Evolutionary conservation across 257 asterid genomes (phyloP).

Genomic region (Eucommia ulmoides): DNA sequence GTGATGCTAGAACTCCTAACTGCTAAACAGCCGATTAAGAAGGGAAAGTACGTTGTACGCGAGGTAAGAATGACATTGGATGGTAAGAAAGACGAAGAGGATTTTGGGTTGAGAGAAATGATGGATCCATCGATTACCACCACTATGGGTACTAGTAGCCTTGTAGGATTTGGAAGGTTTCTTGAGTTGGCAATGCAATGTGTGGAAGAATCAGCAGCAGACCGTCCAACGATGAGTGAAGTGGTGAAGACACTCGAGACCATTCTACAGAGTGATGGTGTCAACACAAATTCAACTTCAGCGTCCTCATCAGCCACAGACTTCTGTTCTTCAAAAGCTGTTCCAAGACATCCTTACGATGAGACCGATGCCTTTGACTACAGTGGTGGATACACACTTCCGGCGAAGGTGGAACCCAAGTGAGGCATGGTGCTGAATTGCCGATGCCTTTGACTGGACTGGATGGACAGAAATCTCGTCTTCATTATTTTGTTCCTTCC

Average conservation of each 20-base stretch:
- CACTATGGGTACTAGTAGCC: conserved; percentile 25
- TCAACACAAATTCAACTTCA: conserved; percentile 59
- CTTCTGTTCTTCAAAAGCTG: conserved; percentile 37
- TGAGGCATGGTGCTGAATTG: too few relatives aligned
- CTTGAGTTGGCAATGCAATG: conserved; percentile 78
- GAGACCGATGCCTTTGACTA: conserved; percentile 38
- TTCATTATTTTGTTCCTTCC: too few relatives aligned
- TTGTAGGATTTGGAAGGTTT: conserved; percentile 50
- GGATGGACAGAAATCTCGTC: too few relatives aligned
- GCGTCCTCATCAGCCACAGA: conserved; percentile 77
- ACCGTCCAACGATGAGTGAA: conserved; percentile 80
- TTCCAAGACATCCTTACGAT: conserved; percentile 34
- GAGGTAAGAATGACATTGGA: conserved; percentile 44
- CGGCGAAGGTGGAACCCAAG: conserved; percentile 47
- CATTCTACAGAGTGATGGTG: conserved; percentile 58
- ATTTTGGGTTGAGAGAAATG: conserved; percentile 42
- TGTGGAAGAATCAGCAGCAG: conserved; percentile 77
- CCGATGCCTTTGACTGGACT: too few relatives aligned
- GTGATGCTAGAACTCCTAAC: conserved; percentile 90
- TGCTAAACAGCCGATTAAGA: conserved; percentile 76
- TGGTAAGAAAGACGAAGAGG: conserved; percentile 44
- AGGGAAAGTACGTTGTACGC: conserved; percentile 76
- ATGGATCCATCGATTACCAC: conserved; percentile 57
- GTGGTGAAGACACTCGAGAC: conserved; percentile 64
- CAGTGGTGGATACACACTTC: conserved; percentile 39